Conservation (phyloP, 31 red algal genomes). For the Asparagopsis taxiformis region DNA sequence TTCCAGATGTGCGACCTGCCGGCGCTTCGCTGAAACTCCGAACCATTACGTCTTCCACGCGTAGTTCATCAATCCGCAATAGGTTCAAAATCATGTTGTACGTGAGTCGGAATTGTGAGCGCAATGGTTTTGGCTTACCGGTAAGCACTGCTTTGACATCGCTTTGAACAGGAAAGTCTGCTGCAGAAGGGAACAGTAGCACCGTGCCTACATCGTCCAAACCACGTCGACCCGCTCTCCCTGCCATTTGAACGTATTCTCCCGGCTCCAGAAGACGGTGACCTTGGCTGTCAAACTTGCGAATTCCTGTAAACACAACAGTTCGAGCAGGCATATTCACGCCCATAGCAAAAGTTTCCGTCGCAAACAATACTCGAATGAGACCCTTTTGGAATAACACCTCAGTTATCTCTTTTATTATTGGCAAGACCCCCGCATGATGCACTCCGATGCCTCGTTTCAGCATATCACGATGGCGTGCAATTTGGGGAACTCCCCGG, state of each 20-base stretch:
- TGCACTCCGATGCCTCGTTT: conserved; percentile 95
- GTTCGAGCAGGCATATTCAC: conserved; percentile 97
- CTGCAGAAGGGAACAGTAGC: conserved; percentile 64
- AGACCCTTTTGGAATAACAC: conserved; percentile 81
- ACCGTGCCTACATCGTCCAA: conserved; percentile 90
- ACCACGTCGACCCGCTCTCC: conserved; percentile 94
- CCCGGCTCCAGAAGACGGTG: conserved; percentile 82
- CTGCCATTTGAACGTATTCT: conserved; percentile 94
- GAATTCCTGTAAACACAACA: conserved; percentile 86
- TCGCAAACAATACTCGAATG: conserved; percentile 91
- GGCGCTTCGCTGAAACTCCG: conserved; percentile 89
- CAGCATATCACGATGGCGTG: conserved; percentile 69
- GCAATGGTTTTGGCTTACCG: conserved; percentile 68
- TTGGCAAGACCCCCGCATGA: conserved; percentile 93
- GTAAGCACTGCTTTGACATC: conserved; percentile 77
- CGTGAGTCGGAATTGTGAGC: conserved; percentile 90
- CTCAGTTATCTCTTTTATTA: conserved; percentile 95
- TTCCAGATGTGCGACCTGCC: conserved; percentile 48
- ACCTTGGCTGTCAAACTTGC: conserved; percentile 80
- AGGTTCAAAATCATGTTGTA: conserved; percentile 99
- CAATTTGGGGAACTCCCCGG: conserved; percentile 83
- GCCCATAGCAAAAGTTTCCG: conserved; percentile 99
- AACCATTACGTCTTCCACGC: conserved; percentile 95
- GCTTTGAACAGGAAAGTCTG: conserved; percentile 64
- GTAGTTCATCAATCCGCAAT: conserved; percentile 88